phyloP scores from a whole-genome alignment of 371 early-diverging fungal genomes.

The Dinochytrium kinnereticum region DNA sequence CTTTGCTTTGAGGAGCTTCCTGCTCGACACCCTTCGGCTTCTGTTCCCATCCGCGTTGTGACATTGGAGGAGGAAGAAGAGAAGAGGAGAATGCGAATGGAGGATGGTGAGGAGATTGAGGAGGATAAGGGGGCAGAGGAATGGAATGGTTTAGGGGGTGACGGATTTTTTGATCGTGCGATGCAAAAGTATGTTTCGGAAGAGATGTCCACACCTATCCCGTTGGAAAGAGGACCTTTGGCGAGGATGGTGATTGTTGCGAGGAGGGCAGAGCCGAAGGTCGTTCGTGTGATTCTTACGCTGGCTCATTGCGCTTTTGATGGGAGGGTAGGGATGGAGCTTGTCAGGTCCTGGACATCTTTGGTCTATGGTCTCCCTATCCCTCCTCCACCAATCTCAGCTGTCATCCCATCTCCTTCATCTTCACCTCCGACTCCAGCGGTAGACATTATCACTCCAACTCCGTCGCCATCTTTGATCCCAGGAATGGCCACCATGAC shows the following conservation, averaged over 20 bases:
- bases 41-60: slow-evolving; percentile 11
- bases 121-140: neutral
- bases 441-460: too few species aligned
- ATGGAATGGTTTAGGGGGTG: neutral
- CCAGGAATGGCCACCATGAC: too few species aligned
- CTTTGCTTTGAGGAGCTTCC: slow-evolving; percentile 13
- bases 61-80: slow-evolving; percentile 7
- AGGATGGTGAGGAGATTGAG: neutral
- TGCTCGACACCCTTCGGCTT: neutral
- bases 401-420: neutral
- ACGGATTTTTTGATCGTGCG: neutral
- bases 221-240: neutral
- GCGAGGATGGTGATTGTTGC: neutral
- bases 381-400: neutral
- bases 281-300: neutral
- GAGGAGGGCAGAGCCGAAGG: neutral
- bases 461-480: too few species aligned
- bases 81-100: too few species aligned
- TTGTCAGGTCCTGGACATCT: neutral
- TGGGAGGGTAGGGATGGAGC: neutral
- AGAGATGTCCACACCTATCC: slow-evolving; percentile 4
- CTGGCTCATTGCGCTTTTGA: slow-evolving; percentile 10
- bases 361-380: neutral
- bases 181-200: slow-evolving; percentile 1
- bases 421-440: too few species aligned